A percentile compares a stretch with the other conserved stretches of the same genome.
These are phyloP conservation scores for Lactarius quietus DNA, from an alignment of 768 basidiomycete genomes.

Conservation along the genomic window DNA sequence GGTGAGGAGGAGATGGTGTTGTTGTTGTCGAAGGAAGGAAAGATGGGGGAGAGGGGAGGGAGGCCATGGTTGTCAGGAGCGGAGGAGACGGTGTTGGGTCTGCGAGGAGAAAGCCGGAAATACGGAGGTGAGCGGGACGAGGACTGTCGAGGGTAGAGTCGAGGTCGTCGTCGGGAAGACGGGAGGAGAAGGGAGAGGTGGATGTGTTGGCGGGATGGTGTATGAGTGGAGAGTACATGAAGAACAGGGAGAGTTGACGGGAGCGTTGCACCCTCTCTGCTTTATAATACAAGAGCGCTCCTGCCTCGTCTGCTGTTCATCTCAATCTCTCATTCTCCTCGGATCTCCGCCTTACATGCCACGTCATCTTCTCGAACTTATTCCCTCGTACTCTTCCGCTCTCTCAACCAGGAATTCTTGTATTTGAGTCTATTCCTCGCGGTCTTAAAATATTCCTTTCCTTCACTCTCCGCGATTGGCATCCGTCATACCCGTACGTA, in stretches of 20 bases:
- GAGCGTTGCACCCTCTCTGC: too few species aligned
- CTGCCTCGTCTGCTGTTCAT: too few species aligned
- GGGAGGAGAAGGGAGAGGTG: constrained; percentile 6
- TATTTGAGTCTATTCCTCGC: too few species aligned
- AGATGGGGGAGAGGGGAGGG: constrained; percentile 17
- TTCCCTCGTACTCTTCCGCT: too few species aligned
- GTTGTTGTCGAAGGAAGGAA: constrained; percentile 15
- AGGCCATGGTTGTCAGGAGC: constrained; percentile 21
- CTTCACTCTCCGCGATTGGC: too few species aligned
- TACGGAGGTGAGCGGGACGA: not conserved
- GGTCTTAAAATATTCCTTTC: too few species aligned
- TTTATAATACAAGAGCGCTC: too few species aligned
- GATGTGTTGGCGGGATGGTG: not conserved
- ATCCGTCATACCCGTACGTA: too few species aligned
- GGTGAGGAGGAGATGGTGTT: constrained; percentile 45
- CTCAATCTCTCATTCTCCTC: too few species aligned
- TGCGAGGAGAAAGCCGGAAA: constrained; percentile 17
- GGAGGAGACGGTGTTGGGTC: constrained; percentile 13
- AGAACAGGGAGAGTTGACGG: not conserved
- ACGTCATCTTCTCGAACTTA: too few species aligned
- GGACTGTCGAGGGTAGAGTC: not conserved
- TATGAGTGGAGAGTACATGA: not conserved
- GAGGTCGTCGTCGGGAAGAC: not conserved
- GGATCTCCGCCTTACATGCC: too few species aligned
- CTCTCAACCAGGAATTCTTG: too few species aligned